Evolutionary conservation across 73 alveolate species (phyloP).

Genomic region (Tetrahymena elliotti): DNA sequence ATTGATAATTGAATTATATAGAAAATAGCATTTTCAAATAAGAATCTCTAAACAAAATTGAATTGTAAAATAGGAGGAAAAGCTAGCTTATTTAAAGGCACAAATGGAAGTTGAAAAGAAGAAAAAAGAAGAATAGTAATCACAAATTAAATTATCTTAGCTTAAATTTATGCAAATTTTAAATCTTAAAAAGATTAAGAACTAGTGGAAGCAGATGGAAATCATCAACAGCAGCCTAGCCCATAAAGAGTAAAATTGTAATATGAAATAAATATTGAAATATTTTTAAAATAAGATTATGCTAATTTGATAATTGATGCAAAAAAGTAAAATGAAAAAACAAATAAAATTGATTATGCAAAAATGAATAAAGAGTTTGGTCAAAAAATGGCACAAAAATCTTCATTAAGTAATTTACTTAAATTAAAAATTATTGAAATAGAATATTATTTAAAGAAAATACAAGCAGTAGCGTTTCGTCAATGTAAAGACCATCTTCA

Average conservation of each 20-base stretch:
- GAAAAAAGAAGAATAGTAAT: background rate
- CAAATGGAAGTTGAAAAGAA: background rate
- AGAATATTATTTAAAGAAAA: background rate
- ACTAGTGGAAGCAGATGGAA: background rate
- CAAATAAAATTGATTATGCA: background rate
- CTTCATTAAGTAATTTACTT: background rate
- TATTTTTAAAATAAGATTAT: background rate
- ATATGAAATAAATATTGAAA: background rate
- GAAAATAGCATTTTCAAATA: background rate
- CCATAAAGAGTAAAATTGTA: background rate
- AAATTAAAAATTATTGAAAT: background rate
- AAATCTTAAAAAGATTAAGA: background rate
- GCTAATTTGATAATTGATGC: background rate
- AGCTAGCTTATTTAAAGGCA: background rate
- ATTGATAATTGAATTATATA: background rate
- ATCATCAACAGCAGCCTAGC: background rate
- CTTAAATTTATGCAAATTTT: background rate
- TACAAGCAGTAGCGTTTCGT: background rate
- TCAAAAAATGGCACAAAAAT: background rate
- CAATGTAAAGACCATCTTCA: background rate
- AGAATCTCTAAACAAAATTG: background rate
- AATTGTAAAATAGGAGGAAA: background rate
- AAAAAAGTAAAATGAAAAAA: background rate
- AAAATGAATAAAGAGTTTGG: background rate
- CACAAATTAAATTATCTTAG: background rate